Conservation (phyloP, 2,329 filamentous ascomycete species). For the Tolypocladium album region DNA sequence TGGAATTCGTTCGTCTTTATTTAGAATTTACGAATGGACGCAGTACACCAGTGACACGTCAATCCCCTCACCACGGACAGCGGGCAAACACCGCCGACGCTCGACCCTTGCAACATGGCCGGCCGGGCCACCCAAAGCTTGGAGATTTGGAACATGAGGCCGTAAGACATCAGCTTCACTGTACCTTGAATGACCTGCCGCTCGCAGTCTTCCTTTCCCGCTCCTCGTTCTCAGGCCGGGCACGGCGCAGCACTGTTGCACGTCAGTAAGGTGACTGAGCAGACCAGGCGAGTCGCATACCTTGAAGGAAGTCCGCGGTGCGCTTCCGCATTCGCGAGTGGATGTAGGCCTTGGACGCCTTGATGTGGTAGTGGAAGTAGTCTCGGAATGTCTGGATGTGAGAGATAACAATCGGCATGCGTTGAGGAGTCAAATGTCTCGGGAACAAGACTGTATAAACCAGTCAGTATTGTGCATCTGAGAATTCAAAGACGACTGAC, state of each 20-base stretch:
- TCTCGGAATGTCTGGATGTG: constrained; percentile 99
- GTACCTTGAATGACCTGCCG: constrained; percentile 74
- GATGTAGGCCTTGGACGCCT: constrained; percentile 98
- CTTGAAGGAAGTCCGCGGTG: constrained; percentile 96
- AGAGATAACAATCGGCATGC: constrained; percentile 90
- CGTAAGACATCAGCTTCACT: constrained; percentile 19
- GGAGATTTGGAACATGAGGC: neutral
- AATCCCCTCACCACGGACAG: neutral
- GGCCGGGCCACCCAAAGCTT: no score
- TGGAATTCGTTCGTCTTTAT: neutral
- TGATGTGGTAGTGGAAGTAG: constrained; percentile 99
- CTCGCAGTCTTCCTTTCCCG: constrained; percentile 97
- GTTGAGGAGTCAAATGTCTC: constrained; percentile 80
- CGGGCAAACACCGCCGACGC: neutral
- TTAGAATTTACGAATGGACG: neutral
- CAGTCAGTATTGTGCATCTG: constrained; percentile 51
- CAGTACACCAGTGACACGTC: neutral
- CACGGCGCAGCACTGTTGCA: constrained; percentile 75
- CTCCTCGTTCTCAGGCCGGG: constrained; percentile 89
- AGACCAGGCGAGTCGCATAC: constrained; percentile 35
- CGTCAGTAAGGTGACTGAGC: constrained; percentile 13
- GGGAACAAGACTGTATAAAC: constrained; percentile 71
- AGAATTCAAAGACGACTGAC: constrained; percentile 35
- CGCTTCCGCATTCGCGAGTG: constrained; percentile 96
- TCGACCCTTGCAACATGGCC: neutral